These are phyloP conservation scores for Pisolithus thermaeus DNA, from an alignment of 1,284 basidiomycete species.

Conservation along the genomic window DNA sequence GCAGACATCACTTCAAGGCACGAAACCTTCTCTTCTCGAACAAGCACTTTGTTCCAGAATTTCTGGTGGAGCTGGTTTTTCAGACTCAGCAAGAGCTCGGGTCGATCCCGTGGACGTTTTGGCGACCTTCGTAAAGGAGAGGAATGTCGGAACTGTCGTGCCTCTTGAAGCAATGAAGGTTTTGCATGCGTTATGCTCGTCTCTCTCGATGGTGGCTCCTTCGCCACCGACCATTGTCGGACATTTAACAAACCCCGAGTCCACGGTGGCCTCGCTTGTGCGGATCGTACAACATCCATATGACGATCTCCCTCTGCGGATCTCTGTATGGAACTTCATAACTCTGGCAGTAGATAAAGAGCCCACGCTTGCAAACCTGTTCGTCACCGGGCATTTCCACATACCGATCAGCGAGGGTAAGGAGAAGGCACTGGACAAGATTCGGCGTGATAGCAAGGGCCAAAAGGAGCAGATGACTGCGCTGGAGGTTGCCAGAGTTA, in stretches of 20 bases:
- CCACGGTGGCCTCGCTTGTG: conserved; percentile 54
- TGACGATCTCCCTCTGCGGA: conserved; percentile 62
- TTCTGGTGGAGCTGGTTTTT: conserved; percentile 42
- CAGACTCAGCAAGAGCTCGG: conserved; percentile 41
- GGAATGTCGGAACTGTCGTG: conserved; percentile 51
- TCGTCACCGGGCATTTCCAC: conserved; percentile 69
- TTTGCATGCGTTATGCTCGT: conserved; percentile 60
- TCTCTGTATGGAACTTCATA: conserved; percentile 80
- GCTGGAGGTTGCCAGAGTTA: conserved; percentile 59
- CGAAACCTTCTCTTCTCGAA: conserved; percentile 62
- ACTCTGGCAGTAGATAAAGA: conserved; percentile 80
- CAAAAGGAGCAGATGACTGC: conserved; percentile 44
- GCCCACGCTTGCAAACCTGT: conserved; percentile 80
- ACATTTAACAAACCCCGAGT: conserved; percentile 68
- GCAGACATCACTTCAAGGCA: conserved; percentile 32
- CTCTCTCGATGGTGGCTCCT: conserved; percentile 53
- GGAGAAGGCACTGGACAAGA: conserved; percentile 17
- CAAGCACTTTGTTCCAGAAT: conserved; percentile 64
- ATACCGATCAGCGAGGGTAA: conserved; percentile 39
- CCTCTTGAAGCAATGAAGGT: conserved; percentile 62
- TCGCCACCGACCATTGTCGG: conserved; percentile 65
- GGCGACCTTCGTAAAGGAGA: conserved; percentile 56
- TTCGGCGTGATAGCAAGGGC: conserved; percentile 18
- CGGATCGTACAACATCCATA: conserved; percentile 67
- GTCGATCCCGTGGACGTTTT: conserved; percentile 69